Percentiles rank a stretch among this genome's conserved stretches.
Conservation (phyloP, 2,329 filamentous ascomycete genomes). For the Pyrenophora graminea region DNA sequence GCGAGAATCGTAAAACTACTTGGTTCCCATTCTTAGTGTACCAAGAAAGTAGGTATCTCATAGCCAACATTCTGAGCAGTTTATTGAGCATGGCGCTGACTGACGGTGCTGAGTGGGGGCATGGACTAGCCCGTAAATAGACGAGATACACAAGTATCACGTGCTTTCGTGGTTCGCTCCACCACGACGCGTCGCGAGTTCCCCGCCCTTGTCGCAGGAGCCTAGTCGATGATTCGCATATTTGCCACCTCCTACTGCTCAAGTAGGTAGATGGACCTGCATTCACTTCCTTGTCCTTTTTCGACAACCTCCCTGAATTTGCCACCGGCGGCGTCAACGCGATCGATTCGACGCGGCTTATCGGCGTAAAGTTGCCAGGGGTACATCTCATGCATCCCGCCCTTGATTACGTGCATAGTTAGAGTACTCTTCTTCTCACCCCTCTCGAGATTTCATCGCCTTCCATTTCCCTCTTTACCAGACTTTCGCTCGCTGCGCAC, state of each 20-base stretch:
- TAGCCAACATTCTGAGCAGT: no score
- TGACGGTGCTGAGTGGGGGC: not conserved
- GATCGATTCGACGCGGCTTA: conserved; percentile 14
- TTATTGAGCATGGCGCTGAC: no score
- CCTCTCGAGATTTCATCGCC: conserved; percentile 5
- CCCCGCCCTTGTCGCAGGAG: conserved; percentile 2
- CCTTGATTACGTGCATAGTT: conserved; percentile 20
- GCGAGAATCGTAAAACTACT: no score
- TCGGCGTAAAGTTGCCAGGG: conserved; percentile 30
- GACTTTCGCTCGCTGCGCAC: not conserved
- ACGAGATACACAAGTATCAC: conserved; percentile 2
- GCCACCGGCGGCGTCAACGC: conserved; percentile 35
- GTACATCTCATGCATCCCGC: conserved; percentile 14
- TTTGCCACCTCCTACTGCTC: not conserved
- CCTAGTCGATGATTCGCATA: not conserved
- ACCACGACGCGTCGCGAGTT: conserved; percentile 10
- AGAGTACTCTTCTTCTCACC: conserved; percentile 16
- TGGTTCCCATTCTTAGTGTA: no score
- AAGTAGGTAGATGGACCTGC: not conserved
- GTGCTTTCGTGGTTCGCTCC: conserved; percentile 6
- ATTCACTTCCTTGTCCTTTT: not conserved
- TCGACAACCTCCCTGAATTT: conserved; percentile 18
- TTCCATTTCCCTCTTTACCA: conserved; percentile 1
- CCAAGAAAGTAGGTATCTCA: no score
- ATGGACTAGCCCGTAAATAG: conserved; percentile 2